A percentile compares a stretch with the other conserved stretches of the same genome.
Evolutionary conservation across 108 stramenopile species (phyloP).

Genomic region (Cyclostephanos tholiformis): DNA sequence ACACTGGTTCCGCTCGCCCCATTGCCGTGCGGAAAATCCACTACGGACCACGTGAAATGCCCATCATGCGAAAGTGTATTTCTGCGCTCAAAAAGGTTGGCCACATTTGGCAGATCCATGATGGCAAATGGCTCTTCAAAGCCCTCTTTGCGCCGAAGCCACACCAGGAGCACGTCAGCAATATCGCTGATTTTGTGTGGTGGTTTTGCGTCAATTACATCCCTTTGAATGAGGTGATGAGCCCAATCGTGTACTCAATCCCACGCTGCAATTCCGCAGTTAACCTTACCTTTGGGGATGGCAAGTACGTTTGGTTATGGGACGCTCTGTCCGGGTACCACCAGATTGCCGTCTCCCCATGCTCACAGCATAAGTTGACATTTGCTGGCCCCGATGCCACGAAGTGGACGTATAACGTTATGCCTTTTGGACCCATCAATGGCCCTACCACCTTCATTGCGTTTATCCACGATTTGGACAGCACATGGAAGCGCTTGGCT

Average conservation of each 20-base stretch:
- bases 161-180: too few relatives aligned
- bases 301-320: background rate
- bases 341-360: background rate
- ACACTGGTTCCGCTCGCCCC: too few relatives aligned
- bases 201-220: too few relatives aligned
- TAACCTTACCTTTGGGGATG: background rate
- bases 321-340: background rate
- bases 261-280: background rate
- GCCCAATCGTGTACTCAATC: background rate
- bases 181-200: too few relatives aligned
- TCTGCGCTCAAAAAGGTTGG: background rate
- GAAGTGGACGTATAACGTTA: background rate
- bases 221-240: background rate
- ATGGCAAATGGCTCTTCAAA: background rate
- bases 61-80: background rate
- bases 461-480: background rate
- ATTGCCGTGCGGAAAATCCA: background rate
- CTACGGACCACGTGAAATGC: background rate
- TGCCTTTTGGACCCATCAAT: constrained; percentile 1
- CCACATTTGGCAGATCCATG: background rate
- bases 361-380: background rate
- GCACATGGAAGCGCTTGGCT: background rate
- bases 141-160: background rate
- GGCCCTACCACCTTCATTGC: background rate
- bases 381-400: background rate